A percentile compares a stretch with the other conserved stretches of the same genome.
phyloP scores from a whole-genome alignment of 768 basidiomycete species.

The Termitomyces sp. region DNA sequence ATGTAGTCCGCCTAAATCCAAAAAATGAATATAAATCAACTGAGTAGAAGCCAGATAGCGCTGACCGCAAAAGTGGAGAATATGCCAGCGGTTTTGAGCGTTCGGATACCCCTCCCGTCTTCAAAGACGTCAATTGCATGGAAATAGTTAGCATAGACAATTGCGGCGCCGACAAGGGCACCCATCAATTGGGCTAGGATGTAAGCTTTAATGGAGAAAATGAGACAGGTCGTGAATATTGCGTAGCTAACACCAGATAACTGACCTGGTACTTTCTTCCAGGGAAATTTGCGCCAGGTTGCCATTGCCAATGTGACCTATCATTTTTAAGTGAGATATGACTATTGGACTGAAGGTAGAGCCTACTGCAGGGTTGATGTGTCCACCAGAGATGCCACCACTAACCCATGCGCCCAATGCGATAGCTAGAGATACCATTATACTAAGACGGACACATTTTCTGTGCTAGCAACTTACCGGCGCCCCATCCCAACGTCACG shows the following conservation, averaged over 20 bases:
- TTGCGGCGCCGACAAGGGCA: slow-evolving; percentile 52
- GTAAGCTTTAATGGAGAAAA: slow-evolving; percentile 27
- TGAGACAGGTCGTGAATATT: neutral
- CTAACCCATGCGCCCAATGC: slow-evolving; percentile 45
- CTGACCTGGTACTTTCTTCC: slow-evolving; percentile 59
- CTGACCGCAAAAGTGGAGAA: slow-evolving; percentile 61
- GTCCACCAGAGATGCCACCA: slow-evolving; percentile 46
- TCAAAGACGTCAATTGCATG: slow-evolving; percentile 63
- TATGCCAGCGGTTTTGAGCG: slow-evolving; percentile 48
- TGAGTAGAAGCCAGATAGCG: neutral
- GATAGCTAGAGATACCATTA: slow-evolving; percentile 22
- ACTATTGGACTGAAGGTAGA: neutral
- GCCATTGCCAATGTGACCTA: slow-evolving; percentile 60
- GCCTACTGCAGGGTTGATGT: slow-evolving; percentile 34
- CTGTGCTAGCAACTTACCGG: slow-evolving; percentile 20
- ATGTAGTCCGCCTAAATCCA: slow-evolving; percentile 21
- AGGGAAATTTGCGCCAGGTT: slow-evolving; percentile 60
- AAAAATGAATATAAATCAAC: neutral
- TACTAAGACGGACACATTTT: neutral
- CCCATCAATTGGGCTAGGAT: slow-evolving; percentile 61
- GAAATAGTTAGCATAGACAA: slow-evolving; percentile 63
- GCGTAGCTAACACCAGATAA: neutral
- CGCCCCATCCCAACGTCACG: slow-evolving; percentile 40
- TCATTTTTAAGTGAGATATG: neutral
- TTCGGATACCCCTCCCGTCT: slow-evolving; percentile 48